Conservation (phyloP, 2,329 filamentous ascomycete genomes). For the Sporothrix phasma region DNA sequence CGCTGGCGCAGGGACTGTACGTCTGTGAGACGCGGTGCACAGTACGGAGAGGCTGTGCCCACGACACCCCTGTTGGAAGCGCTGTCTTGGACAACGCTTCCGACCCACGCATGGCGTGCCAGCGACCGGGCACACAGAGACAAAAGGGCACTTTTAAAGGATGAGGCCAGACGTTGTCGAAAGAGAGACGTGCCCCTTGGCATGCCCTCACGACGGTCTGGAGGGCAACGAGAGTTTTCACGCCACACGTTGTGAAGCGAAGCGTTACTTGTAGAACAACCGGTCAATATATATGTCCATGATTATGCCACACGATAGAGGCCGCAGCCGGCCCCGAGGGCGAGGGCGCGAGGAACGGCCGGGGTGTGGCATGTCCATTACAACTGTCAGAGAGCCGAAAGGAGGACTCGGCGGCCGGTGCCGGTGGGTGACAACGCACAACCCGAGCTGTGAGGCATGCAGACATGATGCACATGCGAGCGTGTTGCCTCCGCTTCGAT, state of each 20-base stretch:
- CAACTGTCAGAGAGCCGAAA: slow-evolving; percentile 1
- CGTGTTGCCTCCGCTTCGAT: no score
- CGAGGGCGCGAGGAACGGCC: background rate
- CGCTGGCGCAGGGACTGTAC: background rate
- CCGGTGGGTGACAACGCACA: background rate
- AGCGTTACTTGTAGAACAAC: background rate
- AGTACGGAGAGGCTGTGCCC: background rate
- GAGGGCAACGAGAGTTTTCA: background rate
- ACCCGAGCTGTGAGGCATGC: background rate
- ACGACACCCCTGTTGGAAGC: background rate
- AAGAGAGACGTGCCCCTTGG: background rate
- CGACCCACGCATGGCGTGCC: no score
- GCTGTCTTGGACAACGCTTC: background rate
- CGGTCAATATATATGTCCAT: no score
- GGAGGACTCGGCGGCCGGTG: background rate
- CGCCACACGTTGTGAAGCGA: background rate
- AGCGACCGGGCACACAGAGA: no score
- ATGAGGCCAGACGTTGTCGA: background rate
- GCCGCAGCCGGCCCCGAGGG: background rate
- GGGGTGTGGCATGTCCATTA: background rate
- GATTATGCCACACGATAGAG: background rate
- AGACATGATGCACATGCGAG: background rate
- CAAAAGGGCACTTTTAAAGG: background rate
- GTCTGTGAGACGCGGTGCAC: background rate
- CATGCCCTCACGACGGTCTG: background rate